phyloP scores from a whole-genome alignment of 2,329 filamentous ascomycete genomes.

The Hysterium pulicare region DNA sequence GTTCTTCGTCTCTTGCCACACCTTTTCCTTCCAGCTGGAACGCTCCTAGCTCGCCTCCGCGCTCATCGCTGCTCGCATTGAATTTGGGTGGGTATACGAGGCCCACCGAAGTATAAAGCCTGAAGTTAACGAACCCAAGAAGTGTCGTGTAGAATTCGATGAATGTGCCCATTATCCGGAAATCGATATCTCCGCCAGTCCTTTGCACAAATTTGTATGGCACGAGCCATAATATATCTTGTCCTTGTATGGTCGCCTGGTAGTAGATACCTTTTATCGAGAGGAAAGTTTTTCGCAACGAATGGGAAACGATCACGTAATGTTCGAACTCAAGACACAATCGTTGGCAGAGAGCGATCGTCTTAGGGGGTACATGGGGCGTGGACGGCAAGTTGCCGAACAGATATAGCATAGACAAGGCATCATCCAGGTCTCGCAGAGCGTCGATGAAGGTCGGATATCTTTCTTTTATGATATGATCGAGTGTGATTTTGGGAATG shows the following conservation, averaged over 20 bases:
- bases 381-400: slow-evolving; percentile 96
- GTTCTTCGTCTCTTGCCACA: slow-evolving; percentile 31
- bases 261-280: slow-evolving; percentile 99
- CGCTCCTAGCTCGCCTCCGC: slow-evolving; percentile 83
- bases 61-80: slow-evolving; percentile 79
- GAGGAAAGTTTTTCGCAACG: slow-evolving; percentile 90
- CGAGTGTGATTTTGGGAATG: slow-evolving; percentile 83
- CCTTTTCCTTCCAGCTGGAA: slow-evolving; percentile 83
- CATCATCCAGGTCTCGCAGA: slow-evolving; percentile 91
- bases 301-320: slow-evolving; percentile 90
- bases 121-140: slow-evolving; percentile 92
- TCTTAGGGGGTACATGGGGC: slow-evolving; percentile 85
- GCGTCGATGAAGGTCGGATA: slow-evolving; percentile 97
- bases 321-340: slow-evolving; percentile 95
- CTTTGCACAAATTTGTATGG: slow-evolving; percentile 98
- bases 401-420: slow-evolving; percentile 92
- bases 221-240: slow-evolving; percentile 95
- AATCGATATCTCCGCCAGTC: slow-evolving; percentile 91
- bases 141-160: slow-evolving; percentile 98
- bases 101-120: slow-evolving; percentile 85
- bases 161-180: slow-evolving; percentile 98
- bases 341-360: slow-evolving; percentile 90
- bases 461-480: slow-evolving; percentile 96
- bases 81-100: slow-evolving; percentile 96
- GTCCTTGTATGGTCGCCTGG: slow-evolving; percentile 93